These are phyloP conservation scores for Candolleomyces eurysporus DNA, from an alignment of 768 basidiomycete species.

Conservation along the genomic window DNA sequence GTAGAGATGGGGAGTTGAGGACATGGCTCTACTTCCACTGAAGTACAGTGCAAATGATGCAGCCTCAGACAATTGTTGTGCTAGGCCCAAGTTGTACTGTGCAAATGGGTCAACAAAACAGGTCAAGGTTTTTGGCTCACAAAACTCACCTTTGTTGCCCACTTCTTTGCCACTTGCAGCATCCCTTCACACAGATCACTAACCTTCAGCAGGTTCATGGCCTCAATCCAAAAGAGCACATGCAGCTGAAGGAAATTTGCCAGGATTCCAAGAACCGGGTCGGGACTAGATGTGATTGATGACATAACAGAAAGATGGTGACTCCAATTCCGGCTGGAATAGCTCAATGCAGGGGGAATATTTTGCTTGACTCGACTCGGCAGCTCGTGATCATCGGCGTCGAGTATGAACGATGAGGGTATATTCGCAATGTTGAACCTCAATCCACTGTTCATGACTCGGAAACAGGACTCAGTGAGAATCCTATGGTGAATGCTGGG, in stretches of 20 bases:
- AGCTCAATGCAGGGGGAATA: too few relatives aligned
- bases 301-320: too few relatives aligned
- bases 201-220: too few relatives aligned
- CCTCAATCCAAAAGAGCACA: conserved; percentile 7
- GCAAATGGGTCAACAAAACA: neutral
- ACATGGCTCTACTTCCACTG: neutral
- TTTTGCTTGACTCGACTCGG: too few relatives aligned
- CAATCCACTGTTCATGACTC: conserved; percentile 14
- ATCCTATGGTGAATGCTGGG: conserved; percentile 5
- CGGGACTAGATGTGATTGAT: neutral
- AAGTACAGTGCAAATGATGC: conserved; percentile 5
- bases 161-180: too few relatives aligned
- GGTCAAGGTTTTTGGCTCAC: conserved; percentile 7
- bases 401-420: conserved; percentile 15
- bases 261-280: conserved; percentile 3
- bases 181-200: too few relatives aligned
- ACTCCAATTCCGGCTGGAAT: too few relatives aligned
- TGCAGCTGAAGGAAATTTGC: conserved; percentile 6
- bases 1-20: conserved; percentile 4
- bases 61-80: neutral
- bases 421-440: conserved; percentile 21
- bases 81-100: too few relatives aligned
- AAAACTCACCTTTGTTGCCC: too few relatives aligned
- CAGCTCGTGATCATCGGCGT: conserved; percentile 8
- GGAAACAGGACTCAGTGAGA: conserved; percentile 16